Percentiles rank a stretch among this genome's conserved stretches.
Evolutionary conservation across 31 red algal species (phyloP).

Genomic region (Odonthalia washingtoniensis): DNA sequence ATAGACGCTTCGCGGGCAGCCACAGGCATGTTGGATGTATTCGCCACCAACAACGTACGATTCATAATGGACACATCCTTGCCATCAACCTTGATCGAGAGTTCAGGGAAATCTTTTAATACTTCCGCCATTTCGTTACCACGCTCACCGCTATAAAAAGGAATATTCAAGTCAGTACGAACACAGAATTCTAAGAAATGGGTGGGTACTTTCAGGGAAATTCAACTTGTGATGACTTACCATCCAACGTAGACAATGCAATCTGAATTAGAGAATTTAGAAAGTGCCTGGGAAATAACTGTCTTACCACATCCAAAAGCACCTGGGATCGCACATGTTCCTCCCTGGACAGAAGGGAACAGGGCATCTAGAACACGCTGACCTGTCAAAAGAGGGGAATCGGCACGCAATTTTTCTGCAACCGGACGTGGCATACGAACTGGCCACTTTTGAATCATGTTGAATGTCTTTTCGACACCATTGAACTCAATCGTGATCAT

Average conservation of each 20-base stretch:
- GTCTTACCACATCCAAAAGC: constrained; percentile 99
- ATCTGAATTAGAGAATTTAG: constrained; percentile 98
- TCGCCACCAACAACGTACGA: constrained; percentile 95
- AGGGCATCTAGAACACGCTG: constrained; percentile 97
- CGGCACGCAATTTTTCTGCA: constrained; percentile 89
- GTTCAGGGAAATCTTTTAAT: constrained; percentile 98
- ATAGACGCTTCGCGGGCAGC: constrained; percentile 99
- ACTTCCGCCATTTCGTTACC: constrained; percentile 99
- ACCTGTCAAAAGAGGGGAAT: constrained; percentile 89
- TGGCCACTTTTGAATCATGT: constrained; percentile 99
- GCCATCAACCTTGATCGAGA: constrained; percentile 84
- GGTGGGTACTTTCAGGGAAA: not conserved
- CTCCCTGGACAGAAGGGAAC: constrained; percentile 99
- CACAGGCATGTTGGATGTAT: constrained; percentile 99
- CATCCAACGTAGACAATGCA: constrained; percentile 99
- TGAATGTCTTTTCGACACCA: constrained; percentile 80
- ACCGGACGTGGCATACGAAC: constrained; percentile 93
- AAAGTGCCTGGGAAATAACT: constrained; percentile 96
- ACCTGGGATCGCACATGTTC: constrained; percentile 98
- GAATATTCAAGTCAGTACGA: not conserved
- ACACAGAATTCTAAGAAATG: not conserved
- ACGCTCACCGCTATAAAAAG: constrained; percentile 83
- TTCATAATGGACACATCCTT: constrained; percentile 98
- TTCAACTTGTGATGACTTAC: constrained; percentile 33
- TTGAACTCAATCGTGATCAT: constrained; percentile 94